Base-by-base conservation (phyloP, 108 stramenopile genomes). In the Schizochytrium sp. region DNA sequence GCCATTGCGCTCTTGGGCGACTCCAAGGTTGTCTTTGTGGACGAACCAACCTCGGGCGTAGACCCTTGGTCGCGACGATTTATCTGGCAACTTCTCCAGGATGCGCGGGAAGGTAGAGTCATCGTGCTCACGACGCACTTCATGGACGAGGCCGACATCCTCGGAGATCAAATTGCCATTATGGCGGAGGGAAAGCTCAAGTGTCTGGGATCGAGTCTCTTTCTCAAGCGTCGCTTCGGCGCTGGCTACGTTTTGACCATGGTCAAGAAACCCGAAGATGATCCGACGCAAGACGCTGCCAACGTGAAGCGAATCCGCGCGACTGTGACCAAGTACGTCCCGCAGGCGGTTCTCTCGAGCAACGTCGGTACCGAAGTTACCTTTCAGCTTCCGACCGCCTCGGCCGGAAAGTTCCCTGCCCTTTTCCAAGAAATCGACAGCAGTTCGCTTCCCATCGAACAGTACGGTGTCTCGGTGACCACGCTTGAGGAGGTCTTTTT, bases 101-200 rank as follows among this genome's bases (percentile, higher is more conserved):
- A 93, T 83, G 93, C 93, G 58, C 92, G 95, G 28, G 89, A 95
- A 69, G 95, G 92, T 63, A 91, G 94, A 21, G 90, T 89, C 18
- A 94, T 95, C 45, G 76, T 95, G 34, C 90, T 95, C 21, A 93
- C 94, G 14, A 95, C 94, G 34, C 94, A 94, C 87, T 94, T 94
- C 89, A 94, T 94, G 94, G 94, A 94, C 88, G 94, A 94, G 89
- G 94, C 94, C 21, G 94, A 95, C 76, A 45, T 92, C 5, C 92
- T 71, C 44, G 89, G 89, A 12, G 91, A 90, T 8, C 58, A 87
- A 16, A 89, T 92, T 5, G 90, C 60, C 5, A 88, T 90, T 58
- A 90, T 92, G 90, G 57, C 58, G 5, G 28, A 90, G 21, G 90
- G 69, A 5, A 44, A 88, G 60, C 51, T 91, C 21, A 71, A 51